Evolutionary conservation across 1,139 yeast genomes (phyloP).

Genomic region (Eremothecium sinecaudum): DNA sequence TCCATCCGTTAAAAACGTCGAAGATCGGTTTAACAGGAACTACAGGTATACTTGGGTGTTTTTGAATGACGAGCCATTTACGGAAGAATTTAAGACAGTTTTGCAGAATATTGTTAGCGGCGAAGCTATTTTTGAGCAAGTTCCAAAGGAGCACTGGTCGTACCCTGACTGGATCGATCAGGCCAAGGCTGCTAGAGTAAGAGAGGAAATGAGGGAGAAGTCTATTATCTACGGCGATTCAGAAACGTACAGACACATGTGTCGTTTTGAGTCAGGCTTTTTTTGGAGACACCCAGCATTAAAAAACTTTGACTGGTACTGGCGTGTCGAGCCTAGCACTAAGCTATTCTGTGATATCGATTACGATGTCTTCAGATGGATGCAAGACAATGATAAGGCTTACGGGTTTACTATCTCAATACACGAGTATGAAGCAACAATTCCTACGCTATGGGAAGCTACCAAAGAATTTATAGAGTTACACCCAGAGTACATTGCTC

Average conservation of each 20-base stretch:
- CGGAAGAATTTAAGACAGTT: constrained; percentile 36
- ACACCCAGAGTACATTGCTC: constrained; percentile 54
- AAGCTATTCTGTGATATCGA: constrained; percentile 68
- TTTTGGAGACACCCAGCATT: constrained; percentile 72
- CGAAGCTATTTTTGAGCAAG: constrained; percentile 49
- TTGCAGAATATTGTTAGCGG: constrained; percentile 48
- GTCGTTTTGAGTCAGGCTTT: constrained; percentile 86
- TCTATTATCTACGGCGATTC: constrained; percentile 53
- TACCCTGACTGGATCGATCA: constrained; percentile 53
- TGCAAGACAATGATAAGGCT: constrained; percentile 64
- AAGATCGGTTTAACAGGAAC: constrained; percentile 58
- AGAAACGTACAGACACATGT: constrained; percentile 73
- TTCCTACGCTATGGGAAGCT: constrained; percentile 72
- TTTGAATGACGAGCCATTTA: constrained; percentile 47
- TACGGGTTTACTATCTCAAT: constrained; percentile 77
- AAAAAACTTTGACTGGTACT: constrained; percentile 72
- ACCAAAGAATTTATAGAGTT: constrained; percentile 57
- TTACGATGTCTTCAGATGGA: constrained; percentile 72
- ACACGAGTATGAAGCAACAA: constrained; percentile 73
- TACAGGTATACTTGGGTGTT: constrained; percentile 69
- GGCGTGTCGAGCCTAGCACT: constrained; percentile 92
- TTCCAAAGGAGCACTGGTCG: constrained; percentile 48
- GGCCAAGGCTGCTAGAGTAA: constrained; percentile 45
- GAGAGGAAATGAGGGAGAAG: constrained; percentile 42
- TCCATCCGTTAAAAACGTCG: constrained; percentile 53